phyloP scores from a whole-genome alignment of 768 basidiomycete genomes.

The Termitomyces sp. region DNA sequence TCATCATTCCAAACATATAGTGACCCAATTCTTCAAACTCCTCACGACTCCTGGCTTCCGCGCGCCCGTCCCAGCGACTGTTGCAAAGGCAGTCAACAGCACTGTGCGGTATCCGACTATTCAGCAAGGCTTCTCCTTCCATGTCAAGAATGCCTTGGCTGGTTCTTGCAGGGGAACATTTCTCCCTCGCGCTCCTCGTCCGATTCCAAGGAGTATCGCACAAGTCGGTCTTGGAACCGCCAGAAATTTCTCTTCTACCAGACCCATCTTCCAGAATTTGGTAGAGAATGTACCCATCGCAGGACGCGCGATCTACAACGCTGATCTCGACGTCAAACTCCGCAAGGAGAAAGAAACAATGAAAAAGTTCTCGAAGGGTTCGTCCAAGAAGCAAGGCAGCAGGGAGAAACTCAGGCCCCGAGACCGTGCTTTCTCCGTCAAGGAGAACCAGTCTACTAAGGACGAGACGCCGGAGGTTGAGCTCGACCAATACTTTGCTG shows the following conservation, averaged over 20 bases:
- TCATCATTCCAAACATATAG: conserved; percentile 45
- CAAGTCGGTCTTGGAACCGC: conserved; percentile 76
- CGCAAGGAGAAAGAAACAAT: conserved; percentile 36
- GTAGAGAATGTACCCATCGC: conserved; percentile 78
- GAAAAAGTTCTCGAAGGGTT: conserved; percentile 19
- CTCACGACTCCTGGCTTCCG: conserved; percentile 51
- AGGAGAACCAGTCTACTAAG: conserved; percentile 9
- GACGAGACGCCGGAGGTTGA: conserved; percentile 19
- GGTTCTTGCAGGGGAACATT: conserved; percentile 41
- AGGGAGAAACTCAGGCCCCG: conserved; percentile 31
- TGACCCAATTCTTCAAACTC: conserved; percentile 50
- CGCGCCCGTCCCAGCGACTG: conserved; percentile 21
- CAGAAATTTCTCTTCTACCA: conserved; percentile 67
- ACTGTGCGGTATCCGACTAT: conserved; percentile 37
- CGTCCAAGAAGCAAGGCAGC: conserved; percentile 17
- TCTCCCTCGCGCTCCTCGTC: conserved; percentile 50
- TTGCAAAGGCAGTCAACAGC: conserved; percentile 20
- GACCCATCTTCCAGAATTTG: conserved; percentile 76
- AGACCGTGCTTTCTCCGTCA: conserved; percentile 10
- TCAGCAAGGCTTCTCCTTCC: conserved; percentile 51
- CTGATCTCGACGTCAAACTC: conserved; percentile 59
- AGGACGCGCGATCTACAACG: conserved; percentile 68
- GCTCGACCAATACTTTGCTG: conserved; percentile 61
- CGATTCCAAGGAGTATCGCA: conserved; percentile 42
- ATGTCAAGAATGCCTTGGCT: conserved; percentile 44